Percentiles rank a stretch among this genome's conserved stretches.
Evolutionary conservation across 495 filamentous ascomycete species (phyloP).

Genomic region (Penicillium lagena): DNA sequence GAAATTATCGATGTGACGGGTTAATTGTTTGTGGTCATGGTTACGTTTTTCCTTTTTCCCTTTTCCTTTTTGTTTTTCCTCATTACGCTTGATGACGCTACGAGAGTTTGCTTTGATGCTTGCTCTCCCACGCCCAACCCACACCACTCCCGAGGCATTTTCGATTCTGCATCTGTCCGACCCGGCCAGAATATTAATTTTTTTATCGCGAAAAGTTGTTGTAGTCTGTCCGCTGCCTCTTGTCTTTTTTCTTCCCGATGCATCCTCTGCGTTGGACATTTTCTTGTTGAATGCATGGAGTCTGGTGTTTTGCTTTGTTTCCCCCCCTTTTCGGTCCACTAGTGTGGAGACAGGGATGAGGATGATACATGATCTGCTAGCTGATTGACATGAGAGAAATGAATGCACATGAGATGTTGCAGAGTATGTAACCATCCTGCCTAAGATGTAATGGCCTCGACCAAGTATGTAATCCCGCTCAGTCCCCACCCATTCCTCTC

Average conservation of each 20-base stretch:
- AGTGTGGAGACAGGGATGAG: slow-evolving; percentile 3
- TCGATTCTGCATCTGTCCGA: slow-evolving; percentile 19
- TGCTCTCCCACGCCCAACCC: not conserved
- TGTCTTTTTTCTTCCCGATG: slow-evolving; percentile 8
- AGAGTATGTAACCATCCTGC: too few relatives aligned
- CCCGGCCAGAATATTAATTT: not conserved
- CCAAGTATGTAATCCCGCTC: too few relatives aligned
- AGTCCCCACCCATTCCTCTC: too few relatives aligned
- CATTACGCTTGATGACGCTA: slow-evolving; percentile 20
- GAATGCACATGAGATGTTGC: slow-evolving; percentile 9
- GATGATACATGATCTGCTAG: slow-evolving; percentile 3
- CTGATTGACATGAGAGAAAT: slow-evolving; percentile 6
- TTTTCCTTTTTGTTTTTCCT: slow-evolving; percentile 1
- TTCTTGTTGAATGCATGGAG: slow-evolving; percentile 19
- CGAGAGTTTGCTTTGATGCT: slow-evolving; percentile 5
- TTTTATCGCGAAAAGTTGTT: slow-evolving; percentile 18
- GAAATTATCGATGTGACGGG: slow-evolving; percentile 12
- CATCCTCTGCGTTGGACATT: slow-evolving; percentile 16
- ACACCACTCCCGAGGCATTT: slow-evolving; percentile 12
- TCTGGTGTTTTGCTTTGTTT: slow-evolving; percentile 5
- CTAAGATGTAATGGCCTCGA: too few relatives aligned
- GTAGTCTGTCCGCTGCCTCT: slow-evolving; percentile 15
- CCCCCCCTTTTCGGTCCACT: slow-evolving; percentile 6
- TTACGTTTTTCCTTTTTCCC: slow-evolving; percentile 1
- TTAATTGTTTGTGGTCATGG: slow-evolving; percentile 4